phyloP scores from a whole-genome alignment of 768 basidiomycete species.

The Tubosaeta sp. region DNA sequence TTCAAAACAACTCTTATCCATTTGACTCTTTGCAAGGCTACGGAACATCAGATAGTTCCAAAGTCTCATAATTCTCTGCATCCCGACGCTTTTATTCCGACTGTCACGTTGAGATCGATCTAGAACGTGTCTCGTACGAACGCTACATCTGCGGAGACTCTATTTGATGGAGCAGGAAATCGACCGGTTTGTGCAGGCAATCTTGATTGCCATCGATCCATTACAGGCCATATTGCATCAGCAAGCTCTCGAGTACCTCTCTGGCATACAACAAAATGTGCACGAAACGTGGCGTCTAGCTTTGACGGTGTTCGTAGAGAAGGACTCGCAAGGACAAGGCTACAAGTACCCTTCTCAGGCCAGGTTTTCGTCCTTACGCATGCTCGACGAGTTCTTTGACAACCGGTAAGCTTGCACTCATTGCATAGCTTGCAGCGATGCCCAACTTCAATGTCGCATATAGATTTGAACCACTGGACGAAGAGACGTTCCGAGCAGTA shows the following conservation, averaged over 20 bases:
- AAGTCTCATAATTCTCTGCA: neutral
- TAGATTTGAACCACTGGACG: constrained; percentile 65
- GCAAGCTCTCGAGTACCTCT: constrained; percentile 82
- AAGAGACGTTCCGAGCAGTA: constrained; percentile 63
- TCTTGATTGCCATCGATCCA: constrained; percentile 83
- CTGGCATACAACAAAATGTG: constrained; percentile 71
- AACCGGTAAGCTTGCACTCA: constrained; percentile 57
- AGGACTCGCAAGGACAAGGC: constrained; percentile 47
- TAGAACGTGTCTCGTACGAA: constrained; percentile 16
- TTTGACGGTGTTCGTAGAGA: constrained; percentile 66
- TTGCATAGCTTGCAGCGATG: neutral
- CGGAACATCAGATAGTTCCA: constrained; percentile 2
- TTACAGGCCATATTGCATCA: constrained; percentile 67
- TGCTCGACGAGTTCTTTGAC: constrained; percentile 80
- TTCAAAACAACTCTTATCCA: constrained; percentile 1
- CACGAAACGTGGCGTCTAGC: constrained; percentile 78
- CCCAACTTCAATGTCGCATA: neutral
- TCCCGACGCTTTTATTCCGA: neutral
- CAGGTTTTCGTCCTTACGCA: constrained; percentile 75
- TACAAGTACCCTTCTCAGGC: constrained; percentile 68
- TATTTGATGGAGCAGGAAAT: constrained; percentile 67
- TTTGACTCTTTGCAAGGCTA: neutral
- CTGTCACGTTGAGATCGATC: constrained; percentile 13
- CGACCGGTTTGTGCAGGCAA: constrained; percentile 77
- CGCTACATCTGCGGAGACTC: constrained; percentile 12